These are phyloP conservation scores for Epichloe coenophiala DNA, from an alignment of 2,329 filamentous ascomycete species.

Conservation along the genomic window DNA sequence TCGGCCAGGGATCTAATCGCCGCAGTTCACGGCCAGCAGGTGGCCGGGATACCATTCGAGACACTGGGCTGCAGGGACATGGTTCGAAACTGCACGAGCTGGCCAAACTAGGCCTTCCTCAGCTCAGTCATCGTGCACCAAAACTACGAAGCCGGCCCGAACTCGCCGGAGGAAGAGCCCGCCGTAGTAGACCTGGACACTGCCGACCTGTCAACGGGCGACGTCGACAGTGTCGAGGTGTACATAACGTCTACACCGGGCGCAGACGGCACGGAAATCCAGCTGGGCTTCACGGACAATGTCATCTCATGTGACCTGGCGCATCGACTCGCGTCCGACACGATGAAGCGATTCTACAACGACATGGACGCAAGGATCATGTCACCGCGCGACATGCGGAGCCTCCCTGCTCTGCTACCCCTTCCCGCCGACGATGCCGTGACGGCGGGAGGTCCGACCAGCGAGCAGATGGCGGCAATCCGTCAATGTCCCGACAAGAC, in stretches of 20 bases:
- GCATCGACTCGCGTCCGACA: background rate
- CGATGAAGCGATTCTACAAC: background rate
- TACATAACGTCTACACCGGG: slow-evolving; percentile 2
- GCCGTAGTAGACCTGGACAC: background rate
- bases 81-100: background rate
- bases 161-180: background rate
- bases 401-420: background rate
- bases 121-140: slow-evolving; percentile 2
- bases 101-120: background rate
- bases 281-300: slow-evolving; percentile 1
- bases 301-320: background rate
- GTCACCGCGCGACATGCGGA: background rate
- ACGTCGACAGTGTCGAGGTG: slow-evolving; percentile 1
- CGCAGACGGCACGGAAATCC: background rate
- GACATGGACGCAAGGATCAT: background rate
- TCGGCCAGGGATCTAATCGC: background rate
- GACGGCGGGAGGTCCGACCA: background rate
- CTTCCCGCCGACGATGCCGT: background rate
- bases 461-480: background rate
- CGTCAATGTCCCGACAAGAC: background rate
- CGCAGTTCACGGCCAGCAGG: background rate
- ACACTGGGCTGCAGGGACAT: slow-evolving; percentile 1
- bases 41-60: background rate
- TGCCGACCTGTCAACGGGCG: slow-evolving; percentile 2
- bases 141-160: background rate